Conservation (phyloP, 2,329 filamentous ascomycete genomes). For the Aspergillus udagawae region DNA sequence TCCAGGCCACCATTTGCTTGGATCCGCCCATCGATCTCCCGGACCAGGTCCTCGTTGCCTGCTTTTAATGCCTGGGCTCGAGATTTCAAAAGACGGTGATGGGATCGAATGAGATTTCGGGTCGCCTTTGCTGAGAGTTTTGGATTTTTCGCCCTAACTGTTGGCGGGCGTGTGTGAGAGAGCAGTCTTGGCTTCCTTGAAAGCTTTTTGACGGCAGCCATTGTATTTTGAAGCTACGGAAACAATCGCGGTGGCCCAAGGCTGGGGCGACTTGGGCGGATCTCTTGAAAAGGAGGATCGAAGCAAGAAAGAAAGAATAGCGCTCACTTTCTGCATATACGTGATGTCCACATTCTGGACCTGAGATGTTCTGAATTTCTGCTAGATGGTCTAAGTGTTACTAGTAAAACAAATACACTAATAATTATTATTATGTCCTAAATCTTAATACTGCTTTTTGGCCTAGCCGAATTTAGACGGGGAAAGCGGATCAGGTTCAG, state of each 20-base stretch:
- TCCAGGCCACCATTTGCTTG: constrained; percentile 55
- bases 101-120: constrained; percentile 54
- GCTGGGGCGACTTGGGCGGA: neutral
- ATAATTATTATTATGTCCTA: neutral
- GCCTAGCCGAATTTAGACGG: constrained; percentile 2
- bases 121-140: constrained; percentile 55
- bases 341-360: neutral
- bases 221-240: constrained; percentile 8
- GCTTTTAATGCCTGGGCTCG: constrained; percentile 50
- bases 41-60: constrained; percentile 38
- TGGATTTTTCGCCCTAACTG: constrained; percentile 30
- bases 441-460: neutral
- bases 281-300: neutral
- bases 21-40: constrained; percentile 48
- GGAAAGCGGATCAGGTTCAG: constrained; percentile 3
- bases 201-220: constrained; percentile 28
- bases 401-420: neutral
- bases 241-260: neutral
- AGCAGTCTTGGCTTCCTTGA: constrained; percentile 36
- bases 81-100: constrained; percentile 58
- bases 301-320: neutral
- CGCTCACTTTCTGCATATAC: neutral
- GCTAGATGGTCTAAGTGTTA: neutral
- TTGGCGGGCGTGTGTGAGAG: constrained; percentile 46
- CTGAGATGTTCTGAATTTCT: neutral